phyloP scores from a whole-genome alignment of 2,329 filamentous ascomycete species.

The Dothidotthia symphoricarpi region DNA sequence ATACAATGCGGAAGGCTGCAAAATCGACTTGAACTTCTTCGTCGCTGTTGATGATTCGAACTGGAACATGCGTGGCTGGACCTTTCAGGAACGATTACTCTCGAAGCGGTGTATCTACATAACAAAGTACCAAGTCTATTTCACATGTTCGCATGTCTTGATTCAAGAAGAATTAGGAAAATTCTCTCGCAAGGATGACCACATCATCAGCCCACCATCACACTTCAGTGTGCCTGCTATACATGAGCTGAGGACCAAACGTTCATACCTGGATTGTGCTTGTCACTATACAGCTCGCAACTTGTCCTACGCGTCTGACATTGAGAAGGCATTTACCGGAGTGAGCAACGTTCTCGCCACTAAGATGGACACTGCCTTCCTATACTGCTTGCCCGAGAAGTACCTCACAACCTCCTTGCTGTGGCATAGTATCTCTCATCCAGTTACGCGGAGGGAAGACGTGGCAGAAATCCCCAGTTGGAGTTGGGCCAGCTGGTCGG shows the following conservation, averaged over 20 bases:
- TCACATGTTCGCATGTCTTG: slow-evolving; percentile 19
- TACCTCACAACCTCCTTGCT: background rate
- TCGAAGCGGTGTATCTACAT: slow-evolving; percentile 40
- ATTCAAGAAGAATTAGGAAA: background rate
- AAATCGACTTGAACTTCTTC: background rate
- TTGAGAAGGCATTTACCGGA: background rate
- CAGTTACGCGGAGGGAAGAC: no score
- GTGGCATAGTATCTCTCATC: background rate
- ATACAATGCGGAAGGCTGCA: background rate
- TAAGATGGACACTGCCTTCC: background rate
- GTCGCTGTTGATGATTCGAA: slow-evolving; percentile 11
- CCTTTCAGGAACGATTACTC: slow-evolving; percentile 42
- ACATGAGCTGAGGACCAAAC: background rate
- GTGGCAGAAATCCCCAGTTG: background rate
- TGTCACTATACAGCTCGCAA: background rate
- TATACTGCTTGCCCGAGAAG: background rate
- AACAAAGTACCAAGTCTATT: slow-evolving; percentile 29
- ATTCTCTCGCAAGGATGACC: background rate
- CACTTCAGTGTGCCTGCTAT: background rate
- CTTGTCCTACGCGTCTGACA: background rate
- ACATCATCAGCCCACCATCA: background rate
- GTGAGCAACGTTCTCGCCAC: background rate
- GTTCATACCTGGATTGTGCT: background rate
- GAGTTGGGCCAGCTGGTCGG: background rate
- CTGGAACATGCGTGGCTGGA: slow-evolving; percentile 43